Conservation (phyloP, 2,329 filamentous ascomycete genomes). For the Trichoderma semiorbis region DNA sequence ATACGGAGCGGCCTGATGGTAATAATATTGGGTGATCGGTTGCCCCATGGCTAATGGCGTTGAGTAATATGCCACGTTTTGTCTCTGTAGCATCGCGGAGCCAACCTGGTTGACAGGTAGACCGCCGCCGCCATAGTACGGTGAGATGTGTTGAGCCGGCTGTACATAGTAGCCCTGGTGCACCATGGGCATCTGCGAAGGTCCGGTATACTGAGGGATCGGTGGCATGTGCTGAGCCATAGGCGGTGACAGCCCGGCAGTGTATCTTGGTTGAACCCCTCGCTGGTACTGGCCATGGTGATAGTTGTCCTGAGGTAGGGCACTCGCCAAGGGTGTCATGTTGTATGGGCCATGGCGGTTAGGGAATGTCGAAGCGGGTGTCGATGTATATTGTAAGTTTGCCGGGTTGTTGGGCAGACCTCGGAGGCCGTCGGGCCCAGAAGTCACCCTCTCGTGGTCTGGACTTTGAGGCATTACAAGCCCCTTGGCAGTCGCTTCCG, state of each 20-base stretch:
- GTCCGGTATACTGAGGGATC: constrained; percentile 40
- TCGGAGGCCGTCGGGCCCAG: background rate
- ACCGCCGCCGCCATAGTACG: constrained; percentile 42
- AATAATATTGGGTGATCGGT: constrained; percentile 45
- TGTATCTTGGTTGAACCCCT: constrained; percentile 34
- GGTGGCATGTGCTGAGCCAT: constrained; percentile 39
- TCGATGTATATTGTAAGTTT: constrained; percentile 37
- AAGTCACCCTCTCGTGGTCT: background rate
- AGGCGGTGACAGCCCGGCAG: constrained; percentile 34
- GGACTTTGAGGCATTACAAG: background rate
- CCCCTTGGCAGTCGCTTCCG: constrained; percentile 14
- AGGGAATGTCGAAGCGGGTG: constrained; percentile 26
- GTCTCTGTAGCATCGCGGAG: constrained; percentile 34
- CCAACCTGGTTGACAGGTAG: constrained; percentile 38
- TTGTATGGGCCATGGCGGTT: constrained; percentile 39
- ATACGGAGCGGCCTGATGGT: constrained; percentile 39
- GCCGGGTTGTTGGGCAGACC: background rate
- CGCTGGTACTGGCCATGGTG: constrained; percentile 38
- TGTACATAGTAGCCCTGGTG: constrained; percentile 47
- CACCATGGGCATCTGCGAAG: constrained; percentile 36
- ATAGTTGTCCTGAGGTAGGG: constrained; percentile 42
- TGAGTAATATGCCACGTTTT: constrained; percentile 43
- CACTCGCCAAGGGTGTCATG: constrained; percentile 44
- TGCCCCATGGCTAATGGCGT: constrained; percentile 42
- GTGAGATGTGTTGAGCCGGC: constrained; percentile 41